Percentiles rank a stretch among this genome's conserved stretches.
phyloP scores from a whole-genome alignment of 176 grass and related monocot genomes.

The Neostapfia colusana region DNA sequence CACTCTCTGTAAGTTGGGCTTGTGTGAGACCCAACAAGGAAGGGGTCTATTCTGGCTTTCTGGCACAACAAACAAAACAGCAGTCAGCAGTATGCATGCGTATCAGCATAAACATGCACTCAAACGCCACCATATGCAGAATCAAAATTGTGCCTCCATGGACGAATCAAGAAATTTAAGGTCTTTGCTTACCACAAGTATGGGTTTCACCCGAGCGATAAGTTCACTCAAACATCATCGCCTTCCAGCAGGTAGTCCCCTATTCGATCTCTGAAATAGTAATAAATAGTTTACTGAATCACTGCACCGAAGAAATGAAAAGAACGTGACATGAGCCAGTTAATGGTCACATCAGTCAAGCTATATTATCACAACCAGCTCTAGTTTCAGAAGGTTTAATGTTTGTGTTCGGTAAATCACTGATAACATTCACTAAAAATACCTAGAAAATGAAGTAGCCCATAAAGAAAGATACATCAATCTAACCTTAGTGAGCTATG shows the following conservation, averaged over 20 bases:
- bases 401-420: conserved; percentile 37
- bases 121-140: not conserved
- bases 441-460: conserved; percentile 26
- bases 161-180: conserved; percentile 2
- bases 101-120: conserved; percentile 29
- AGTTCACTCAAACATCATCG: conserved; percentile 38
- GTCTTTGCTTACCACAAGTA: not conserved
- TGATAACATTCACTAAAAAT: conserved; percentile 16
- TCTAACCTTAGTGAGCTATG: conserved; percentile 59
- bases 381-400: not conserved
- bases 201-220: not conserved
- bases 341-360: not conserved
- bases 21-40: conserved; percentile 26
- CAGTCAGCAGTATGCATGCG: conserved; percentile 6
- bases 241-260: conserved; percentile 64
- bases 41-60: conserved; percentile 30
- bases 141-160: not conserved
- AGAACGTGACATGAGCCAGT: conserved; percentile 6
- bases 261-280: conserved; percentile 66
- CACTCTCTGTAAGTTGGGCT: conserved; percentile 32
- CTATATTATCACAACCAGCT: not conserved
- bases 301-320: conserved; percentile 26
- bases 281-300: conserved; percentile 32
- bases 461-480: conserved; percentile 25
- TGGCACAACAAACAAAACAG: conserved; percentile 43